Evolutionary conservation across 139 green algal species (phyloP).

Genomic region (Desmodesmus armatus): DNA sequence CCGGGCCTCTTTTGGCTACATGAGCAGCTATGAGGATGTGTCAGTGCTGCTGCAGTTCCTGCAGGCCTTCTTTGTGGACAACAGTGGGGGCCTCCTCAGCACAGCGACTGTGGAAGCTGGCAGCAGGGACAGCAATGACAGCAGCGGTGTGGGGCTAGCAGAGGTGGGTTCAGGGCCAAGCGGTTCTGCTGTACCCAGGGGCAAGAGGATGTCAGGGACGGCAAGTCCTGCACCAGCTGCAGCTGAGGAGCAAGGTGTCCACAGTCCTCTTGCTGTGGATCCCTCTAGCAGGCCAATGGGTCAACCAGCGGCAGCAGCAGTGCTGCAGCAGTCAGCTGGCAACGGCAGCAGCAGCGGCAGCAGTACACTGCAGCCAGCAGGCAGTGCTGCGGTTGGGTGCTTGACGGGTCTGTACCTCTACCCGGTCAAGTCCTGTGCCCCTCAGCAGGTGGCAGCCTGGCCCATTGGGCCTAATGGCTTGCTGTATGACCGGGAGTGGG

Average conservation of each 20-base stretch:
- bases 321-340: neutral
- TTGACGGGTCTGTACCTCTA: slow-evolving; percentile 83
- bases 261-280: slow-evolving; percentile 4
- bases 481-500: slow-evolving; percentile 89
- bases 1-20: slow-evolving; percentile 84
- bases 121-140: neutral
- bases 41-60: slow-evolving; percentile 63
- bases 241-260: neutral
- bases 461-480: slow-evolving; percentile 78
- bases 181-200: neutral
- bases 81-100: neutral
- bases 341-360: slow-evolving; percentile 1
- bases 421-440: slow-evolving; percentile 91
- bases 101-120: neutral
- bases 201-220: neutral
- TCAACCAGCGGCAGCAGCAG: neutral
- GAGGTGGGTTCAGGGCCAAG: too few relatives aligned
- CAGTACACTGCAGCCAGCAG: neutral
- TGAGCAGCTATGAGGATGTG: slow-evolving; percentile 78
- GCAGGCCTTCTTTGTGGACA: slow-evolving; percentile 66
- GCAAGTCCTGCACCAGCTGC: slow-evolving; percentile 15
- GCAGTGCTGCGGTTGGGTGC: neutral
- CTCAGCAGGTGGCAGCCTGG: slow-evolving; percentile 63
- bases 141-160: neutral
- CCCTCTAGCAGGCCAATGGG: too few relatives aligned